These are phyloP conservation scores for Alternaria rosae DNA, from an alignment of 2,329 filamentous ascomycete genomes.

Conservation along the genomic window DNA sequence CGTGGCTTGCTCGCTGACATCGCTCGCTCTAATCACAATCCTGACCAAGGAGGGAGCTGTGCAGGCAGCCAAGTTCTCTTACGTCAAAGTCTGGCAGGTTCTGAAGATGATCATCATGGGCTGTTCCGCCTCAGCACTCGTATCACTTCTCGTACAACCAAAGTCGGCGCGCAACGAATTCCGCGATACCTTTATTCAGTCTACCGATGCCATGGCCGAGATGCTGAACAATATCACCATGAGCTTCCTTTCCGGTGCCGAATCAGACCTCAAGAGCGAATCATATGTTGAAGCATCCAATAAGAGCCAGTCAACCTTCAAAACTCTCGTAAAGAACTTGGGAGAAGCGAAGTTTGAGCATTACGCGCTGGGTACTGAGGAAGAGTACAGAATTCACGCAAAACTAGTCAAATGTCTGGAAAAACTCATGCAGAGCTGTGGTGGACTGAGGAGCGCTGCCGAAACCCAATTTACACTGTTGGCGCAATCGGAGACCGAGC, in stretches of 20 bases:
- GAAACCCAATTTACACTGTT: slow-evolving; percentile 87
- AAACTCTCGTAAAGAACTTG: slow-evolving; percentile 76
- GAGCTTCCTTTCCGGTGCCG: slow-evolving; percentile 82
- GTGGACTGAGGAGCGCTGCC: slow-evolving; percentile 87
- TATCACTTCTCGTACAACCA: slow-evolving; percentile 76
- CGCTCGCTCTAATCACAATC: slow-evolving; percentile 86
- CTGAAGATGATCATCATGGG: slow-evolving; percentile 65
- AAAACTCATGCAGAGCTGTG: slow-evolving; percentile 84
- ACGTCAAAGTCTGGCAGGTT: slow-evolving; percentile 78
- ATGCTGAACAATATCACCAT: slow-evolving; percentile 83
- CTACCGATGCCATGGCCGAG: slow-evolving; percentile 77
- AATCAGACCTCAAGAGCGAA: slow-evolving; percentile 74
- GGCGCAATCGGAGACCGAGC: slow-evolving; percentile 62
- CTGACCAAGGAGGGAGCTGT: slow-evolving; percentile 91
- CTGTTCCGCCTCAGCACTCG: slow-evolving; percentile 59
- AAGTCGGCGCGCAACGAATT: slow-evolving; percentile 77
- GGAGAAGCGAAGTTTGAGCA: slow-evolving; percentile 90
- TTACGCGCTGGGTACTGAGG: slow-evolving; percentile 80
- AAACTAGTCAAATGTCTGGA: slow-evolving; percentile 85
- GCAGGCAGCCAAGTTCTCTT: slow-evolving; percentile 80
- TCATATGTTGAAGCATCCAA: slow-evolving; percentile 69
- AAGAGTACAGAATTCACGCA: slow-evolving; percentile 79
- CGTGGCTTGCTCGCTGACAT: slow-evolving; percentile 79
- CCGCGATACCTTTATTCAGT: slow-evolving; percentile 74
- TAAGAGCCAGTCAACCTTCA: slow-evolving; percentile 72